phyloP scores from a whole-genome alignment of 2,329 filamentous ascomycete species.

The Aspergillus niger region DNA sequence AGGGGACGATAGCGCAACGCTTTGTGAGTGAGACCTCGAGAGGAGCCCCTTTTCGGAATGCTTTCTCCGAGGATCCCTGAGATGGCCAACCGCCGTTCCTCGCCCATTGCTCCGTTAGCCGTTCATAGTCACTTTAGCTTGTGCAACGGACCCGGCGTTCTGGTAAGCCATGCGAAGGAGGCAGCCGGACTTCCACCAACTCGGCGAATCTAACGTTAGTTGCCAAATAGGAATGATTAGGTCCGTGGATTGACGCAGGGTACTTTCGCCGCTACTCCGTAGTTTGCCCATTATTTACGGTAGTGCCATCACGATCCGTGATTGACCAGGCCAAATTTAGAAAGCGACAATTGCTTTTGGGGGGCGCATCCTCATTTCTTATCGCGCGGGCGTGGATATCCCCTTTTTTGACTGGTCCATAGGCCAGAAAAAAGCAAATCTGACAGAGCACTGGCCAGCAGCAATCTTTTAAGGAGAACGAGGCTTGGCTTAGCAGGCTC shows the following conservation, averaged over 20 bases:
- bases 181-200: conserved; percentile 2
- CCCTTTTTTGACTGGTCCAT: conserved; percentile 12
- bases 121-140: conserved; percentile 1
- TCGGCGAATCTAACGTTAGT: conserved; percentile 4
- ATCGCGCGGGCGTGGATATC: background rate
- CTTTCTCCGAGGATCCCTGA: background rate
- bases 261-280: conserved; percentile 2
- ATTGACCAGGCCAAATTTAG: conserved; percentile 5
- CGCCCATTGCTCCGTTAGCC: background rate
- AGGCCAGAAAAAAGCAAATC: conserved; percentile 6
- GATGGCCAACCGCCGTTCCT: background rate
- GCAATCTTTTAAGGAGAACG: conserved; percentile 8
- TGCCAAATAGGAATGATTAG: background rate
- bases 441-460: conserved; percentile 8
- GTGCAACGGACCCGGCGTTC: conserved; percentile 12
- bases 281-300: conserved; percentile 6
- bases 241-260: conserved; percentile 3
- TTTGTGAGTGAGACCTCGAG: background rate
- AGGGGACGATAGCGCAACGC: background rate
- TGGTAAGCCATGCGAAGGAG: conserved; percentile 21
- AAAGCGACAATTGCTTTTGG: conserved; percentile 15
- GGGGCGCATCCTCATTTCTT: conserved; percentile 6
- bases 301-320: conserved; percentile 5
- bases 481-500: conserved; percentile 12
- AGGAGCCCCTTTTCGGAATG: background rate